These are phyloP conservation scores for Triticum dicoccoides DNA, from an alignment of 176 grass and related monocot genomes.

Conservation along the genomic window DNA sequence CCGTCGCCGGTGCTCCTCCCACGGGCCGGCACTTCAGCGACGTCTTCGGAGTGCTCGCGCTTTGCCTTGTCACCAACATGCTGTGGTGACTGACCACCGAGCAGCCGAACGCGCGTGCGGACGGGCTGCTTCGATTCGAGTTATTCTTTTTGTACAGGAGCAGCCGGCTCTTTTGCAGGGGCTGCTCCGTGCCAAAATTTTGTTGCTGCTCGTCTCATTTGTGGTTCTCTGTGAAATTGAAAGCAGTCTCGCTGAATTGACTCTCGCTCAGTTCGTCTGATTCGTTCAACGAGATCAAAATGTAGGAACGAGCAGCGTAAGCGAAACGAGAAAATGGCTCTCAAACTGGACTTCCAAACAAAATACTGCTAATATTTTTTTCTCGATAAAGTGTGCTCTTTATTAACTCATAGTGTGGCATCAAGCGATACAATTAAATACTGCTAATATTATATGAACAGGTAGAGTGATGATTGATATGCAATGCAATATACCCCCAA, in stretches of 20 bases:
- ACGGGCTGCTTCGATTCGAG: not conserved
- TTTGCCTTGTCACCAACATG: not conserved
- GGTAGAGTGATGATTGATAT: too few species aligned
- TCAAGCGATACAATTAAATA: too few species aligned
- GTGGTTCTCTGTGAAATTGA: not conserved
- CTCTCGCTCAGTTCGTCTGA: not conserved
- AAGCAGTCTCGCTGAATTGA: not conserved
- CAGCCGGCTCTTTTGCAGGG: not conserved
- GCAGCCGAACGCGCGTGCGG: not conserved
- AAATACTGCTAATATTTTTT: too few species aligned
- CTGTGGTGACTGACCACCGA: not conserved
- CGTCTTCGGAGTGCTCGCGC: not conserved
- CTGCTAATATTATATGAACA: too few species aligned
- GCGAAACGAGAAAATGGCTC: too few species aligned
- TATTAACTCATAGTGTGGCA: too few species aligned
- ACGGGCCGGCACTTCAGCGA: not conserved
- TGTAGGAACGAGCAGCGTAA: not conserved
- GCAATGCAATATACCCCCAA: too few species aligned
- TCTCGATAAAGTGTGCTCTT: too few species aligned
- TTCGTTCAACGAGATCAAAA: not conserved
- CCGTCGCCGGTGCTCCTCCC: not conserved
- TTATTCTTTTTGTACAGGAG: conserved; percentile 23
- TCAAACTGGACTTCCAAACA: too few species aligned
- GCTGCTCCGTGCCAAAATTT: not conserved
- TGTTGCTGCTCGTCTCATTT: not conserved